Percentiles rank a stretch among this genome's conserved stretches.
phyloP scores from a whole-genome alignment of 1,139 yeast species.

The Groenewaldozyma auringiensis region DNA sequence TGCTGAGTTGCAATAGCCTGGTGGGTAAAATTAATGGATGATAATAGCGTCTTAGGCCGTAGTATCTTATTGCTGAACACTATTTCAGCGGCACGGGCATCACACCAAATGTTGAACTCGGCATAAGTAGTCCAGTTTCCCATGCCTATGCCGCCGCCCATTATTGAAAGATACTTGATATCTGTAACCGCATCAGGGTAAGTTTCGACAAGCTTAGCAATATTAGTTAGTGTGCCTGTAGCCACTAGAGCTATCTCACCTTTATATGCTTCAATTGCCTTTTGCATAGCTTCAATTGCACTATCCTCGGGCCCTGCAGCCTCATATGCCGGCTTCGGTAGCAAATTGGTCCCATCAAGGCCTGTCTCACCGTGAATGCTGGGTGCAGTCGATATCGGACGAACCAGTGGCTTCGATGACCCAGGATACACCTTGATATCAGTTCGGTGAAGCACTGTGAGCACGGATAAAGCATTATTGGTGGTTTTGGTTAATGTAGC shows the following conservation, averaged over 20 bases:
- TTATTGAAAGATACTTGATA: constrained; percentile 49
- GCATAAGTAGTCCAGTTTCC: constrained; percentile 48
- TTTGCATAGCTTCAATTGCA: constrained; percentile 52
- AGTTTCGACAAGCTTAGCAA: constrained; percentile 43
- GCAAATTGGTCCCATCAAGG: constrained; percentile 58
- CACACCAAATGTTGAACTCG: constrained; percentile 74
- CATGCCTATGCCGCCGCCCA: constrained; percentile 65
- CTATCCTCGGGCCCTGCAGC: constrained; percentile 33
- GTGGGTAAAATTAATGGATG: constrained; percentile 68
- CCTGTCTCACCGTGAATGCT: constrained; percentile 71
- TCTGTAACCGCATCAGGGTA: constrained; percentile 46
- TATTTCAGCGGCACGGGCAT: constrained; percentile 63
- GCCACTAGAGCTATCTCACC: constrained; percentile 54
- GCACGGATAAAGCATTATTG: constrained; percentile 56
- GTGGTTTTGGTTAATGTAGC: constrained; percentile 63
- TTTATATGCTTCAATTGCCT: constrained; percentile 39
- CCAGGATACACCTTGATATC: constrained; percentile 66
- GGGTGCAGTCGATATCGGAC: constrained; percentile 46
- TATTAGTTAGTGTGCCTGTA: constrained; percentile 69
- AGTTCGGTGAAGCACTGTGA: constrained; percentile 46
- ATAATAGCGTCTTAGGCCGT: constrained; percentile 44
- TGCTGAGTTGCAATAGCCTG: constrained; percentile 50
- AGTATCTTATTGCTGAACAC: constrained; percentile 45
- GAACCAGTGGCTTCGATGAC: constrained; percentile 47
- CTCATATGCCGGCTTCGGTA: constrained; percentile 41